phyloP scores from a whole-genome alignment of 2,329 filamentous ascomycete species.

The Emergomyces pasteurianus region DNA sequence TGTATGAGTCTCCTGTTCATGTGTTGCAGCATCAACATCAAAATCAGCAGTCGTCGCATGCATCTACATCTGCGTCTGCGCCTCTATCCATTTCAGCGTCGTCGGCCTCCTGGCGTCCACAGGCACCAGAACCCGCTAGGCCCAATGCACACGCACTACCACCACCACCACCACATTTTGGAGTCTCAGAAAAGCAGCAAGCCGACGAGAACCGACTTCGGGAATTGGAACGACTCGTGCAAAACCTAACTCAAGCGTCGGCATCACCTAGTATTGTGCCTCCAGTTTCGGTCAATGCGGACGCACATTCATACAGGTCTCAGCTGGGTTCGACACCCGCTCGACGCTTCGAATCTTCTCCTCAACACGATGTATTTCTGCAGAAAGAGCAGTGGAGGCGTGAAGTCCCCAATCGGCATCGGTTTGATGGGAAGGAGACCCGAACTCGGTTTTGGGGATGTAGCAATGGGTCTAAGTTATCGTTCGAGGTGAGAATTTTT shows the following conservation, averaged over 20 bases:
- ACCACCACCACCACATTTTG: not conserved
- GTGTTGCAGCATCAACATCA: not conserved
- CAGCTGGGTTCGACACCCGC: not conserved
- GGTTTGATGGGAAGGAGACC: constrained; percentile 28
- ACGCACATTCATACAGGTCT: not conserved
- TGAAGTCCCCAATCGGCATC: constrained; percentile 20
- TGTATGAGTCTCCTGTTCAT: constrained; percentile 6
- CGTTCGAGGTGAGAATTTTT: constrained; percentile 24
- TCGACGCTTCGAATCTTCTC: not conserved
- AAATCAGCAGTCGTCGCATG: not conserved
- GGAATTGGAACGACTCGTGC: not conserved
- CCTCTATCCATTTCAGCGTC: not conserved
- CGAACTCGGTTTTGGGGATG: constrained; percentile 31
- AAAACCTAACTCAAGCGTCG: not conserved
- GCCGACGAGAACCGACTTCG: not conserved
- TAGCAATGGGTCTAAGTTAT: constrained; percentile 28
- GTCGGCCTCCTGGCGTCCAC: not conserved
- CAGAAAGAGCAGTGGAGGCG: not conserved
- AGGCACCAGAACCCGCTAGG: not conserved
- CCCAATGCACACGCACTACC: not conserved
- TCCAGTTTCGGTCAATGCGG: not conserved
- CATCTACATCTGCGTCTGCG: not conserved
- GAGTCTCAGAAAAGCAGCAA: not conserved
- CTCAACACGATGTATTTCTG: not conserved
- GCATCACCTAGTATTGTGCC: not conserved